Evolutionary conservation across 2,329 filamentous ascomycete species (phyloP).

Genomic region (Ceratocystis harringtonii): DNA sequence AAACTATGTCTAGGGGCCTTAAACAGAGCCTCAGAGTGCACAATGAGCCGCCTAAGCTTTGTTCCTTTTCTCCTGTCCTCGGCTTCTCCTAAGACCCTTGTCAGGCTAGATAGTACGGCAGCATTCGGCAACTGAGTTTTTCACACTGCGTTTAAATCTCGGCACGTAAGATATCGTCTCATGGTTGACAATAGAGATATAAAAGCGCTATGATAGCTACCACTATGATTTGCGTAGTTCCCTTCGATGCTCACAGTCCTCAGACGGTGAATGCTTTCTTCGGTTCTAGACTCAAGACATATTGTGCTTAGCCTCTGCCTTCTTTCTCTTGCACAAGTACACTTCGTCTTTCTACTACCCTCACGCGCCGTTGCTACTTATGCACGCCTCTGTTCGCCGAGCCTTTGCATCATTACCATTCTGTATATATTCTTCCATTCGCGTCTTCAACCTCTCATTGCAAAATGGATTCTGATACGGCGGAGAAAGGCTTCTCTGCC

Average conservation of each 20-base stretch:
- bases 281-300: too few relatives aligned
- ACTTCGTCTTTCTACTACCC: too few relatives aligned
- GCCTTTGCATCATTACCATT: too few relatives aligned
- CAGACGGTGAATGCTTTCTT: too few relatives aligned
- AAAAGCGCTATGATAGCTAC: not conserved
- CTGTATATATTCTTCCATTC: not conserved
- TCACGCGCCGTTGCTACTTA: too few relatives aligned
- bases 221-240: too few relatives aligned
- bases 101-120: not conserved
- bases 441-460: not conserved
- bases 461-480: not conserved
- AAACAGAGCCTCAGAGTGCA: not conserved
- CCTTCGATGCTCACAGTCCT: too few relatives aligned
- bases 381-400: not conserved
- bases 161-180: not conserved
- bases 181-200: not conserved
- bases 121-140: constrained; percentile 1
- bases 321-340: too few relatives aligned
- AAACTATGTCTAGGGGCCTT: not conserved
- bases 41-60: not conserved
- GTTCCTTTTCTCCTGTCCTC: not conserved
- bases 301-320: too few relatives aligned
- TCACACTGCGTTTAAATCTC: not conserved
- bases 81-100: not conserved
- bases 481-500: not conserved